A percentile compares a stretch with the other conserved stretches of the same genome.
Evolutionary conservation across 805 yeast species (phyloP).

Genomic region (Saccharomyces mikatae): DNA sequence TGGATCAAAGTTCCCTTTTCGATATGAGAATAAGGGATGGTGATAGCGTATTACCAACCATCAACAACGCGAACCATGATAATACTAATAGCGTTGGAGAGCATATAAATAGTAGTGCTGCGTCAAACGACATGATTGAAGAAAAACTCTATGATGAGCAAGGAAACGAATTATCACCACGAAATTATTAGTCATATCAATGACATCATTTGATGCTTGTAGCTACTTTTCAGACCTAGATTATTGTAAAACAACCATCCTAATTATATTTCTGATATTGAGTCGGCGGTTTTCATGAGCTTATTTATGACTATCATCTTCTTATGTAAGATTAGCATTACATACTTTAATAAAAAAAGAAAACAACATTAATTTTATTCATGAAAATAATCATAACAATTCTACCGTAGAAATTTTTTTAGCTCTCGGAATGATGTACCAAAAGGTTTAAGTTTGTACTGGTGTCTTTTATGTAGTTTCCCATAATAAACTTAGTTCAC

Average conservation of each 20-base stretch:
- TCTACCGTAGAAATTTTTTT: no score
- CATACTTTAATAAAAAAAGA: background rate
- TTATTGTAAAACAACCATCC: background rate
- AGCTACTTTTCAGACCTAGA: background rate
- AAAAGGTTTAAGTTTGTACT: no score
- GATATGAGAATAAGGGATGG: background rate
- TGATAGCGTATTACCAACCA: background rate
- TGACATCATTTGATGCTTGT: background rate
- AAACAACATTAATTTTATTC: background rate
- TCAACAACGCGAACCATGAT: background rate
- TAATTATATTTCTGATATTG: background rate
- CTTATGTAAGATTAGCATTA: background rate
- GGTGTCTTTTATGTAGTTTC: no score
- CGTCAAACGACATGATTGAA: conserved; percentile 16
- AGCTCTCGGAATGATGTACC: no score
- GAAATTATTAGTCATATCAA: conserved; percentile 11
- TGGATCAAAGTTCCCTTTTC: background rate
- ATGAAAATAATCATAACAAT: background rate
- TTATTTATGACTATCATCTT: background rate
- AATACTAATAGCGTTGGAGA: conserved; percentile 3
- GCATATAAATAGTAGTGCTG: conserved; percentile 5
- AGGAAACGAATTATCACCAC: conserved; percentile 19
- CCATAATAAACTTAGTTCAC: no score
- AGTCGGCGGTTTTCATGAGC: background rate
- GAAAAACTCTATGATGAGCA: conserved; percentile 18